Evolutionary conservation across 2,329 filamentous ascomycete genomes (phyloP).

Genomic region (Cryphonectria parasitica): DNA sequence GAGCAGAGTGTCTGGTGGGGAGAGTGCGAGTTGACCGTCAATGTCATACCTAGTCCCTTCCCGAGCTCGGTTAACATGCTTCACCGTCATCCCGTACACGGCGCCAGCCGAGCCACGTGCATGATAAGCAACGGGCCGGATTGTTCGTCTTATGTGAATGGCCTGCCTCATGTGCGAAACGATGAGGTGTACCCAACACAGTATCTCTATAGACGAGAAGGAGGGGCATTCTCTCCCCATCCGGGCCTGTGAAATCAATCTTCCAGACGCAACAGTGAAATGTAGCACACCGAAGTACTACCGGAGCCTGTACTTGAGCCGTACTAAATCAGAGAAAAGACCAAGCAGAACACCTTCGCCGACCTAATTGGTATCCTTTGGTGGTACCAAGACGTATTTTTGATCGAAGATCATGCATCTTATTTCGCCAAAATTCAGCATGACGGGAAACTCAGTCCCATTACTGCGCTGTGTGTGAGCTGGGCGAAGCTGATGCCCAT

Average conservation of each 20-base stretch:
- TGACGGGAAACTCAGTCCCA: not conserved
- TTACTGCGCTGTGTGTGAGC: not conserved
- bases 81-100: not conserved
- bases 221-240: not conserved
- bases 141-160: not conserved
- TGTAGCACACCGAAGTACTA: not conserved
- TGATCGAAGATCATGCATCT: not conserved
- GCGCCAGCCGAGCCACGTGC: not conserved
- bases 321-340: not conserved
- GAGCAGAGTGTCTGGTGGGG: not conserved
- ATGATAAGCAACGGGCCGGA: not conserved
- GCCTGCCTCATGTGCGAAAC: not conserved
- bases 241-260: not conserved
- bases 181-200: not conserved
- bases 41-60: not conserved
- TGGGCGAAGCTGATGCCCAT: not conserved
- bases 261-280: not conserved
- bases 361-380: not conserved
- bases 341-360: not conserved
- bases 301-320: not conserved
- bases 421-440: not conserved
- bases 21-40: not conserved
- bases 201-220: not conserved
- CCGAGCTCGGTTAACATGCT: not conserved
- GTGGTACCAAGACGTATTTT: not conserved